These are phyloP conservation scores for Lophium mytilinum DNA, from an alignment of 495 filamentous ascomycete species.

Conservation along the genomic window DNA sequence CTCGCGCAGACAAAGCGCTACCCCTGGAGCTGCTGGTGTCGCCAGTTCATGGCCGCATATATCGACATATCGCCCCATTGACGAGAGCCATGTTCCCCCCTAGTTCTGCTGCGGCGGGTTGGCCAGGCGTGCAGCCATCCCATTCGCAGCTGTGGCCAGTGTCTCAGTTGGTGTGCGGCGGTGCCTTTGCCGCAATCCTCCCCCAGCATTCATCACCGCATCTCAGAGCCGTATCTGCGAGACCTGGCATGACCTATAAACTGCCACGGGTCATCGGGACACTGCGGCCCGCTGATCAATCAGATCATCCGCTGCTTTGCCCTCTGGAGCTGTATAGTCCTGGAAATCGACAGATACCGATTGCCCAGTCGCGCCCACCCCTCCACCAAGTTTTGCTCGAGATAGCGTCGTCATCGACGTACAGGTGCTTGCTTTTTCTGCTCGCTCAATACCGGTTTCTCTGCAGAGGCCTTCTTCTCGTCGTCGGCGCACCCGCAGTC, in stretches of 20 bases:
- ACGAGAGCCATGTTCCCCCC: too few relatives aligned
- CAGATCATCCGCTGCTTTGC: conserved; percentile 7
- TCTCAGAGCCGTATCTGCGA: conserved; percentile 9
- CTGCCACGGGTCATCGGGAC: conserved; percentile 16
- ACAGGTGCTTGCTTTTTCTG: conserved; percentile 15
- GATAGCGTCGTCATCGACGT: conserved; percentile 11
- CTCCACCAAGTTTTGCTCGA: not conserved
- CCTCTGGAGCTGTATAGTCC: not conserved
- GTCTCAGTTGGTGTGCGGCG: too few relatives aligned
- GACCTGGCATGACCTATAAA: conserved; percentile 5
- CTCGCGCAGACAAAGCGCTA: too few relatives aligned
- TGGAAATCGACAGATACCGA: too few relatives aligned
- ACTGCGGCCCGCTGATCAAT: conserved; percentile 10
- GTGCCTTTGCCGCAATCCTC: not conserved
- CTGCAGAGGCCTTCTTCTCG: conserved; percentile 34
- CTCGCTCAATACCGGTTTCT: conserved; percentile 20
- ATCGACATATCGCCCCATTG: too few relatives aligned
- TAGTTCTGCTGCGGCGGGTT: too few relatives aligned
- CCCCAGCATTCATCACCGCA: not conserved
- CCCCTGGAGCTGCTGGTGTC: too few relatives aligned
- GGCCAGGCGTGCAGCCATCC: too few relatives aligned
- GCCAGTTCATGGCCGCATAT: too few relatives aligned
- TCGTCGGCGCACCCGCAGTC: conserved; percentile 92
- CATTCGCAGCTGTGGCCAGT: too few relatives aligned
- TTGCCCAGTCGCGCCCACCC: not conserved